Conservation (phyloP, 2,329 filamentous ascomycete genomes). For the Emmonsia crescens region DNA sequence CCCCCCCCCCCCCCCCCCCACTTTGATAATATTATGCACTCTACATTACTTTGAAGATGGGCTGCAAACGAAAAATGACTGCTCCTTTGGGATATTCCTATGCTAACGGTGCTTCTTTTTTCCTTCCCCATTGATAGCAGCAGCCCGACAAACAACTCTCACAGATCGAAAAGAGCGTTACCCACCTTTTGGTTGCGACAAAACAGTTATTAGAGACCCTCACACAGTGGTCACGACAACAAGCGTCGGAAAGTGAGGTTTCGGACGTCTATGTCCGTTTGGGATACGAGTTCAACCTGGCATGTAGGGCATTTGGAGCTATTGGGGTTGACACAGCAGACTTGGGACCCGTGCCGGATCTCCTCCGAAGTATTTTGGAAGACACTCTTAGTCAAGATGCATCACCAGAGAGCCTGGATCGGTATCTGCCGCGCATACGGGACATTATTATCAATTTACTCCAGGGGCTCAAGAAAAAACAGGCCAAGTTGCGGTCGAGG, state of each 20-base stretch:
- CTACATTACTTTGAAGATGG: neutral
- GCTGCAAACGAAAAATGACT: neutral
- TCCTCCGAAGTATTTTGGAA: constrained; percentile 81
- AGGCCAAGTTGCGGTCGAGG: constrained; percentile 65
- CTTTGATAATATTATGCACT: neutral
- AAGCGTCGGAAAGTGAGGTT: constrained; percentile 86
- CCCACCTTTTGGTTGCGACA: constrained; percentile 90
- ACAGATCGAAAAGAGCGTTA: constrained; percentile 98
- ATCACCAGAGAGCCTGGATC: constrained; percentile 83
- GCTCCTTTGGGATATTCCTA: neutral
- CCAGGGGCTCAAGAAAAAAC: constrained; percentile 92
- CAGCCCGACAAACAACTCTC: constrained; percentile 65
- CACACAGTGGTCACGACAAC: constrained; percentile 91
- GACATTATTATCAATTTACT: constrained; percentile 98
- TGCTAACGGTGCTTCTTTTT: constrained; percentile 10
- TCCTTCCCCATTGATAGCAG: neutral
- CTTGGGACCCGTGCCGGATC: constrained; percentile 87
- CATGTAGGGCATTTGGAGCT: constrained; percentile 88
- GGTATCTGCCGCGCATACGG: constrained; percentile 84
- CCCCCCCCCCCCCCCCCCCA: too few relatives aligned
- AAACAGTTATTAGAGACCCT: constrained; percentile 96
- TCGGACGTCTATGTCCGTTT: constrained; percentile 96
- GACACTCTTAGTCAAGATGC: constrained; percentile 95
- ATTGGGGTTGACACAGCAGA: constrained; percentile 95
- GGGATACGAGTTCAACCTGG: constrained; percentile 98